A percentile compares a stretch with the other conserved stretches of the same genome.
phyloP scores from a whole-genome alignment of 805 yeast species.

The Hanseniaspora mollemarum region DNA sequence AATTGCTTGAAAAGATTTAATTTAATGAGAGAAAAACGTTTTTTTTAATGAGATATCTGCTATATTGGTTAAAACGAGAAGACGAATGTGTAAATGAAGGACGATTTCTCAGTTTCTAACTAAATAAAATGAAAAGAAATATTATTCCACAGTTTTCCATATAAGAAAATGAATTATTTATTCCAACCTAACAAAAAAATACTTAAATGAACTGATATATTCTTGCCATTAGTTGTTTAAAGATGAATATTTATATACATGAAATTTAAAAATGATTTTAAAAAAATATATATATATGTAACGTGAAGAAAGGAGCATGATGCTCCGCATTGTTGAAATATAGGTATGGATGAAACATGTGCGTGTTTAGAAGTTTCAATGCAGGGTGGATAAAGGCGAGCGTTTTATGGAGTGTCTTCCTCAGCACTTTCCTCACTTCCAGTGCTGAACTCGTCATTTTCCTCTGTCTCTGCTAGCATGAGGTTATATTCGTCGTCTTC shows the following conservation, averaged over 20 bases:
- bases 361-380: no score
- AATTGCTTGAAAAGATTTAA: conserved; percentile 18
- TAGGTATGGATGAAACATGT: not conserved
- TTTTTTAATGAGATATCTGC: no score
- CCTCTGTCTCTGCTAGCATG: not conserved
- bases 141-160: not conserved
- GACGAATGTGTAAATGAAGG: not conserved
- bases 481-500: conserved; percentile 12
- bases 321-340: no score
- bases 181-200: not conserved
- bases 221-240: not conserved
- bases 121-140: not conserved
- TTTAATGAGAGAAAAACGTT: not conserved
- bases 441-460: no score
- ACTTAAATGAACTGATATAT: not conserved
- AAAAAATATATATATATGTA: no score
- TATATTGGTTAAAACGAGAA: no score
- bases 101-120: no score
- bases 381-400: no score
- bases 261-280: not conserved
- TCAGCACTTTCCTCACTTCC: conserved; percentile 12
- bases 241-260: not conserved
- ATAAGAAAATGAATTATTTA: not conserved
- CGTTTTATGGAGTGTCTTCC: no score
- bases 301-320: no score